Evolutionary conservation across 108 stramenopile species (phyloP).

Genomic region (Thalassiosira profunda): DNA sequence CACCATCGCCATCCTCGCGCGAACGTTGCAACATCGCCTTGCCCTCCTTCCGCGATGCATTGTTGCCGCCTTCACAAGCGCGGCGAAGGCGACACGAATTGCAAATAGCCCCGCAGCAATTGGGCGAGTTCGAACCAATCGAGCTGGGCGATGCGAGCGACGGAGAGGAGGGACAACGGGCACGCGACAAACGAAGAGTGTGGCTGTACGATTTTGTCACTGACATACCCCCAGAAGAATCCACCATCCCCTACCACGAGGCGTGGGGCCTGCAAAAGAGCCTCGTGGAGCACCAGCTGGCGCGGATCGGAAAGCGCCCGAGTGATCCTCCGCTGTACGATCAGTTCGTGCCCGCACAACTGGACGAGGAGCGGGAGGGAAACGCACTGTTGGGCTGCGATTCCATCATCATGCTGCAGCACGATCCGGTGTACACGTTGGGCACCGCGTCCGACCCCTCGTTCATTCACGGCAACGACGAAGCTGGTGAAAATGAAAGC

Average conservation of each 20-base stretch:
- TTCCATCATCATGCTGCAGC: slow-evolving; percentile 73
- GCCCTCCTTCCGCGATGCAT: no score
- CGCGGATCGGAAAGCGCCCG: slow-evolving; percentile 50
- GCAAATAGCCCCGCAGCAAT: slow-evolving; percentile 59
- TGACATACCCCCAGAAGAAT: no score
- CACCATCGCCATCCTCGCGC: no score
- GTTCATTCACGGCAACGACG: slow-evolving; percentile 45
- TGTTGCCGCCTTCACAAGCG: no score
- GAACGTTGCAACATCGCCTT: no score
- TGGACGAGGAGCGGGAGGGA: neutral
- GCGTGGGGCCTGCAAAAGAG: slow-evolving; percentile 68
- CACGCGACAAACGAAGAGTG: slow-evolving; percentile 45
- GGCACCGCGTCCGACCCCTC: slow-evolving; percentile 81
- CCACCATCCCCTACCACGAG: slow-evolving; percentile 46
- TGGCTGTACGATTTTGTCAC: slow-evolving; percentile 60
- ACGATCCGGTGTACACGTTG: slow-evolving; percentile 86
- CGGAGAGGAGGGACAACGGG: neutral
- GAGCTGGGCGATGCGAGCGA: neutral
- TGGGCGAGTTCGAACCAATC: slow-evolving; percentile 60
- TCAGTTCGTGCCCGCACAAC: slow-evolving; percentile 41
- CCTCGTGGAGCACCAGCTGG: slow-evolving; percentile 51
- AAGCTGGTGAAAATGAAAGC: neutral
- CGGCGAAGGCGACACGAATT: neutral
- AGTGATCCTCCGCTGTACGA: slow-evolving; percentile 48
- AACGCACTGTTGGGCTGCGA: slow-evolving; percentile 49